A percentile compares a stretch with the other conserved stretches of the same genome.
Evolutionary conservation across 2,329 filamentous ascomycete genomes (phyloP).

Genomic region (Aspergillus thermomutatus): DNA sequence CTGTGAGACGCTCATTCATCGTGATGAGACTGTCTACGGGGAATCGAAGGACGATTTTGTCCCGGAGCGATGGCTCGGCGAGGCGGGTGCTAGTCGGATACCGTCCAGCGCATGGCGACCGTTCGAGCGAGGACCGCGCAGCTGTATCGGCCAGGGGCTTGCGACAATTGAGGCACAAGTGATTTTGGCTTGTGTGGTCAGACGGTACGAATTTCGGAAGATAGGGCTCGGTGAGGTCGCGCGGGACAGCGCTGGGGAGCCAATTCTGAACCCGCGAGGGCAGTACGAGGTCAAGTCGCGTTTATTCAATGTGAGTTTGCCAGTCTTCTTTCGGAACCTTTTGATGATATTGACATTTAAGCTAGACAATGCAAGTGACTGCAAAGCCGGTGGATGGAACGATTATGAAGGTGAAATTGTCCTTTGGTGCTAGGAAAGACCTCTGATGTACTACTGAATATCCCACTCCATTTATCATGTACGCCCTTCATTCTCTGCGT

Average conservation of each 20-base stretch:
- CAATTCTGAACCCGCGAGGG: neutral
- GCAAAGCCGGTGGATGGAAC: no score
- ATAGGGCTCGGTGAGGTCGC: constrained; percentile 2
- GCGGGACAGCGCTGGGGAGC: neutral
- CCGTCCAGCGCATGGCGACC: constrained; percentile 43
- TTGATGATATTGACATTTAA: neutral
- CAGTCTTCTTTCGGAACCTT: neutral
- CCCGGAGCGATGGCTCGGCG: constrained; percentile 25
- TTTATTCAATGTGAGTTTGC: neutral
- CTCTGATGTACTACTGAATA: no score
- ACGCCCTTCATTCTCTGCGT: no score
- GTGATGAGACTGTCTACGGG: constrained; percentile 16
- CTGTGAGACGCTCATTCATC: constrained; percentile 14
- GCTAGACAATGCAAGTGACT: no score
- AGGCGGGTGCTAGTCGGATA: neutral
- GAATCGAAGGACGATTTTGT: constrained; percentile 24
- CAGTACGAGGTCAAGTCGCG: neutral
- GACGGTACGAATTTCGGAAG: constrained; percentile 5
- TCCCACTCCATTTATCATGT: no score
- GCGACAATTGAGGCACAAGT: constrained; percentile 40
- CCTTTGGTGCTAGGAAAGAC: no score
- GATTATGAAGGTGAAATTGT: no score
- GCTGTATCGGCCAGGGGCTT: constrained; percentile 48
- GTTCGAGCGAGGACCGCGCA: constrained; percentile 46
- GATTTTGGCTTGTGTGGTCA: neutral